Base-by-base conservation (phyloP, 306 rosid genomes). In the Castanea sativa region DNA sequence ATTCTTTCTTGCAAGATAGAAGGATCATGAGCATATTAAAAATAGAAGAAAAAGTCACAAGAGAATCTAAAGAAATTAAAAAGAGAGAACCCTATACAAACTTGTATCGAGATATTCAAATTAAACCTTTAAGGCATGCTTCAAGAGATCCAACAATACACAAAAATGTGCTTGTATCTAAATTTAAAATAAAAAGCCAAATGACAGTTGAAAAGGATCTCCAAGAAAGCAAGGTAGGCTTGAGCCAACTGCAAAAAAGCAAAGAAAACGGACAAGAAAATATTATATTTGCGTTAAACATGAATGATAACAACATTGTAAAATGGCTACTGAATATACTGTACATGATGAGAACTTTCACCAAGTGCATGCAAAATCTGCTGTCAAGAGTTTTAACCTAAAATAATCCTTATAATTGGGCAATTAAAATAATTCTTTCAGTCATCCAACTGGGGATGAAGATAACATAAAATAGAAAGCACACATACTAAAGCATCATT, bases 71-170 rank as follows among this genome's bases (percentile, higher is more conserved):
- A 25, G 4, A 51, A 29, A 18, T 5, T 49, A 19, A 73, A 55
- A 49, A 73, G 55, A 64, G 60, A 61, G 45, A 55, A 55, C 32
- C 75, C 55, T 76, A 51, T 73, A 80, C 85, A 75, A 74, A 93
- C 98, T 97, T 91, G 93, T 20, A 97, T 87, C 68, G 93, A 89
- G 76, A 93, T 87, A 80, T 81, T 89, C 25, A 86, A 81, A 87
- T 94, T 49, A 88, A 88, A 77, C 92, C 98, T 85, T 93, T 93
- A 65, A 93, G 91, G 75, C 98, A 95, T n/a, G 89, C 82, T 86
- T 93, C 98, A 35, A 93, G 93, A 70, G 98, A 89, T 60, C 97
- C 90, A 84, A 89, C 88, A 73, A 91, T 45, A 55, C 83, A 87
- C 90, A 86, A 85, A 79, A 91, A 89, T 27, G 93, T 83, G 76